These are phyloP conservation scores for Ceratobasidium sp. DNA, from an alignment of 1,284 basidiomycete genomes.

Conservation along the genomic window DNA sequence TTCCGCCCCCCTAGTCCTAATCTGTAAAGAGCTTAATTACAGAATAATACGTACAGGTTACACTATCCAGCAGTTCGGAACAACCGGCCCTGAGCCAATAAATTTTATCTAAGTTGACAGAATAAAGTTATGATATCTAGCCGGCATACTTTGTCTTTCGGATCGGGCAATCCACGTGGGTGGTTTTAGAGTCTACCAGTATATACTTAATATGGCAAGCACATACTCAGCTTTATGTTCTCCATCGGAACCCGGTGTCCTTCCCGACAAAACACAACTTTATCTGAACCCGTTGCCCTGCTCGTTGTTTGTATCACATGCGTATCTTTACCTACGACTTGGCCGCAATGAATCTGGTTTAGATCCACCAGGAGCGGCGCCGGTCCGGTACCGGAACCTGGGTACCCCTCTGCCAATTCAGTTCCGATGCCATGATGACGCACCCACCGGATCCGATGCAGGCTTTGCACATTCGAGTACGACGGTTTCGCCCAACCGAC, in stretches of 20 bases:
- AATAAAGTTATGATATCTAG: not conserved
- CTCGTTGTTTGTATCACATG: not conserved
- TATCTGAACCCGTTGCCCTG: conserved; percentile 14
- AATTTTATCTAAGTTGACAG: not conserved
- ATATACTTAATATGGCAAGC: not conserved
- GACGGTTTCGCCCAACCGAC: not conserved
- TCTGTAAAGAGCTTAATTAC: no score
- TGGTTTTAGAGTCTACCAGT: not conserved
- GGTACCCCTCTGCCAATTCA: conserved; percentile 2
- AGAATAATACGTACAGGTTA: no score
- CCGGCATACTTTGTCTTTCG: conserved; percentile 1
- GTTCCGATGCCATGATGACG: not conserved
- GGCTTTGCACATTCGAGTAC: conserved; percentile 32
- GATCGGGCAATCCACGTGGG: conserved; percentile 32
- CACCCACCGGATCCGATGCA: not conserved
- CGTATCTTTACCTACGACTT: not conserved
- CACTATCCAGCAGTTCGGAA: no score
- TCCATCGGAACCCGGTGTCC: conserved; percentile 10
- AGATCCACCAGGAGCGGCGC: not conserved
- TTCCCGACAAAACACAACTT: conserved; percentile 15
- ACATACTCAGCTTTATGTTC: not conserved
- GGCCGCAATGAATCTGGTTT: not conserved
- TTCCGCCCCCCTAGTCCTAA: no score
- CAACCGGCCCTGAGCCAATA: no score
- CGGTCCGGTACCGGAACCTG: not conserved